Evolutionary conservation across 495 filamentous ascomycete genomes (phyloP).

Genomic region (Penicillium odoratum): DNA sequence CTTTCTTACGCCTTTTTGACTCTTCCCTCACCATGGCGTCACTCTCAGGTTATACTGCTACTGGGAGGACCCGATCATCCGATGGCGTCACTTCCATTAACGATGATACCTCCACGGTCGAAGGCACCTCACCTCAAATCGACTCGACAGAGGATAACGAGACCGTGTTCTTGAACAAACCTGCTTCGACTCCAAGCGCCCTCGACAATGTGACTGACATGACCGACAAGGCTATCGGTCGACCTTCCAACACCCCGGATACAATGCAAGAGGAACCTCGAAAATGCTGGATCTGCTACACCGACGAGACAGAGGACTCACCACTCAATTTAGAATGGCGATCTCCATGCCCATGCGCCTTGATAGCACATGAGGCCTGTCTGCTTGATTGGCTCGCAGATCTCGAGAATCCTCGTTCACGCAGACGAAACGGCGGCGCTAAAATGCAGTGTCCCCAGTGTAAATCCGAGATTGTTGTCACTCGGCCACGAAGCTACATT

Average conservation of each 20-base stretch:
- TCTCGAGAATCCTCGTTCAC: constrained; percentile 62
- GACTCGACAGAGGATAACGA: constrained; percentile 38
- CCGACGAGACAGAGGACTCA: constrained; percentile 75
- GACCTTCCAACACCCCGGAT: constrained; percentile 17
- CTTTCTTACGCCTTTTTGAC: not conserved
- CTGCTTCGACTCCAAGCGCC: constrained; percentile 22
- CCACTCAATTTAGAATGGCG: constrained; percentile 72
- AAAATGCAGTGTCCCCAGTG: constrained; percentile 85
- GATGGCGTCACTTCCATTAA: constrained; percentile 30
- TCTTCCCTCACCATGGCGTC: constrained; percentile 37
- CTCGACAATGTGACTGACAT: constrained; percentile 16
- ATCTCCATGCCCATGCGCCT: constrained; percentile 81
- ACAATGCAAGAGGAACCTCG: constrained; percentile 48
- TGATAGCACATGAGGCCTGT: constrained; percentile 89
- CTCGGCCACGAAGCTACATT: constrained; percentile 67
- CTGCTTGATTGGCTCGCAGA: constrained; percentile 89
- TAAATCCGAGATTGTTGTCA: constrained; percentile 74
- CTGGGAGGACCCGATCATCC: constrained; percentile 31
- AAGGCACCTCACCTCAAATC: constrained; percentile 10
- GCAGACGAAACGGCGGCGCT: constrained; percentile 46
- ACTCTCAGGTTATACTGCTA: constrained; percentile 33
- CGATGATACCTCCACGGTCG: constrained; percentile 17
- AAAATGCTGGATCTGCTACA: constrained; percentile 93
- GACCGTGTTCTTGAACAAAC: constrained; percentile 45
- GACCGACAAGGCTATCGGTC: constrained; percentile 18